Conservation (phyloP, 768 basidiomycete genomes). For the Inosperma sp. region DNA sequence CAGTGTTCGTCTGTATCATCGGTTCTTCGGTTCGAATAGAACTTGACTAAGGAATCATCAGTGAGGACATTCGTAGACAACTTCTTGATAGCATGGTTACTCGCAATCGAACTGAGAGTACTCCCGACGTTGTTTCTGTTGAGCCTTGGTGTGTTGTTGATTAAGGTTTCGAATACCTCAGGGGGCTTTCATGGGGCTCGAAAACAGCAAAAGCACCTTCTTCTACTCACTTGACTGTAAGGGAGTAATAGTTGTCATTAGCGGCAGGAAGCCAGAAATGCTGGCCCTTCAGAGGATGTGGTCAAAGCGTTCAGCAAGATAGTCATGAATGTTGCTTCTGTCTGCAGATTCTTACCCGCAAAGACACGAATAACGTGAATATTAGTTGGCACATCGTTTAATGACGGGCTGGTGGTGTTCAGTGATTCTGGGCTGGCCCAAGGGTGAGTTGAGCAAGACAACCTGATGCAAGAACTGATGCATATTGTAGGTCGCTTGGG, state of each 20-base stretch:
- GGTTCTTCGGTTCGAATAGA: constrained; percentile 77
- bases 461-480: too few relatives aligned
- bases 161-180: constrained; percentile 82
- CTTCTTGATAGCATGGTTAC: constrained; percentile 90
- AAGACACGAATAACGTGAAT: constrained; percentile 96
- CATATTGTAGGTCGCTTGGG: too few relatives aligned
- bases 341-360: constrained; percentile 84
- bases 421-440: constrained; percentile 75
- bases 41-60: constrained; percentile 95
- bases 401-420: constrained; percentile 52
- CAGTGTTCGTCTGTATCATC: constrained; percentile 41
- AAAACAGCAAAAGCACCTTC: constrained; percentile 78
- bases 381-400: constrained; percentile 63
- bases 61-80: constrained; percentile 96
- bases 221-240: constrained; percentile 91
- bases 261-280: constrained; percentile 78
- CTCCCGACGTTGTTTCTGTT: constrained; percentile 92
- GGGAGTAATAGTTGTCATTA: constrained; percentile 69
- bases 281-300: constrained; percentile 77
- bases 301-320: constrained; percentile 87
- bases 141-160: constrained; percentile 83
- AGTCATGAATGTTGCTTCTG: constrained; percentile 98
- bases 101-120: constrained; percentile 89
- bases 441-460: constrained; percentile 44
- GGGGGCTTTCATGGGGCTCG: constrained; percentile 74